phyloP scores from a whole-genome alignment of 176 grass and related monocot genomes.

The Dactylis glomerata region DNA sequence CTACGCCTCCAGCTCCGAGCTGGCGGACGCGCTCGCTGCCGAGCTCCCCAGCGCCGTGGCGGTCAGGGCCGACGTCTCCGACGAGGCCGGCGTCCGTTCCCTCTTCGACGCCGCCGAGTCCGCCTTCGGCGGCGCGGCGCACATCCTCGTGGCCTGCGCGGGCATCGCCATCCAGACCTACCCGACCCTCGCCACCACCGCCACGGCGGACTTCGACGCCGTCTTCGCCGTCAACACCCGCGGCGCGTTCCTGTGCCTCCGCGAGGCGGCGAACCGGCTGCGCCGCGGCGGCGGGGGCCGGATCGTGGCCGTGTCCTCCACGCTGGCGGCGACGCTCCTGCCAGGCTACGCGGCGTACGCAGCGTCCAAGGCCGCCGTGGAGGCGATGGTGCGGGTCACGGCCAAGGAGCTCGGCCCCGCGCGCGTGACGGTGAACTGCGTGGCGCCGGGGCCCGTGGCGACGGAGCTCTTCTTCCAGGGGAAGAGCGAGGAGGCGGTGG shows the following conservation, averaged over 20 bases:
- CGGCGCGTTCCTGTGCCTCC: slow-evolving; percentile 74
- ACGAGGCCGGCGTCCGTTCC: slow-evolving; percentile 9
- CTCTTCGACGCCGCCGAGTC: background rate
- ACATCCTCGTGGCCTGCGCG: background rate
- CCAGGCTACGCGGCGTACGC: slow-evolving; percentile 31
- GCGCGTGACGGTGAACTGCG: background rate
- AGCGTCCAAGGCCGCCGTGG: slow-evolving; percentile 51
- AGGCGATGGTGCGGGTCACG: slow-evolving; percentile 42
- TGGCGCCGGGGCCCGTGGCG: slow-evolving; percentile 1
- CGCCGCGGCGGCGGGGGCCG: slow-evolving; percentile 50
- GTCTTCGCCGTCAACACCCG: slow-evolving; percentile 43
- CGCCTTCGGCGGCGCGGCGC: background rate
- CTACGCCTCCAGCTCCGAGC: slow-evolving; percentile 38
- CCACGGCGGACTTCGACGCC: slow-evolving; percentile 42
- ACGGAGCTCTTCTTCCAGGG: slow-evolving; percentile 9
- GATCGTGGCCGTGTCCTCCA: slow-evolving; percentile 50
- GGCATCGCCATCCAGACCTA: slow-evolving; percentile 6
- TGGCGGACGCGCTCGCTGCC: background rate
- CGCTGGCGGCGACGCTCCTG: background rate
- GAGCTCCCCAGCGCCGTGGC: slow-evolving; percentile 4
- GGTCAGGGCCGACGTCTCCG: background rate
- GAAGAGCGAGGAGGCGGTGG: background rate
- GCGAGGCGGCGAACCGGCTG: slow-evolving; percentile 57
- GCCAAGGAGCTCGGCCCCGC: background rate
- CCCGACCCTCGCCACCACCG: slow-evolving; percentile 17